phyloP scores from a whole-genome alignment of 192 early-diverging fungal genomes.

The Glomus cerebriforme region DNA sequence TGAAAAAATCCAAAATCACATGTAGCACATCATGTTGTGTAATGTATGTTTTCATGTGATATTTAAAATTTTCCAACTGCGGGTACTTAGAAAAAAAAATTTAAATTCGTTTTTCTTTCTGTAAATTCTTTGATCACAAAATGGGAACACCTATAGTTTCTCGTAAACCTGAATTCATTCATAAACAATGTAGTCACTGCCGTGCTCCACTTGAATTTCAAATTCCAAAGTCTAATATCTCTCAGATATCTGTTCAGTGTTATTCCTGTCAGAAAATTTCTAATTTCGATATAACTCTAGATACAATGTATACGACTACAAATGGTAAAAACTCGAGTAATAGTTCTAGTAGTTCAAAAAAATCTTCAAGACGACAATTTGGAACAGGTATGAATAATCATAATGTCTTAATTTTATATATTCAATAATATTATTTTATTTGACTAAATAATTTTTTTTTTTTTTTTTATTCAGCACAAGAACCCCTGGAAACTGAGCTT shows the following conservation, averaged over 20 bases:
- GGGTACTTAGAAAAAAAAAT: too few relatives aligned
- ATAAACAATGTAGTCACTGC: slow-evolving; percentile 54
- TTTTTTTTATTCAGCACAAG: slow-evolving; percentile 55
- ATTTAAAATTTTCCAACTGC: too few relatives aligned
- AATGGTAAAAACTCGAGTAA: slow-evolving; percentile 37
- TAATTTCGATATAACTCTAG: slow-evolving; percentile 45
- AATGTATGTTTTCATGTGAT: too few relatives aligned
- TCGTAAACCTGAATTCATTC: slow-evolving; percentile 57
- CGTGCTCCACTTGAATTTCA: slow-evolving; percentile 54
- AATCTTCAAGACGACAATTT: background rate
- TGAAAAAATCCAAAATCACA: too few relatives aligned
- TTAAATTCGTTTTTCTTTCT: too few relatives aligned
- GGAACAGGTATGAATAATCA: slow-evolving; percentile 20
- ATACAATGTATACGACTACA: slow-evolving; percentile 26
- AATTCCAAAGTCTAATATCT: slow-evolving; percentile 35
- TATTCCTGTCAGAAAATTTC: slow-evolving; percentile 53
- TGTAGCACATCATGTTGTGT: too few relatives aligned
- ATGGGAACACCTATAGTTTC: slow-evolving; percentile 51
- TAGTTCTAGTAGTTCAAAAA: slow-evolving; percentile 34
- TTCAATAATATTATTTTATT: background rate
- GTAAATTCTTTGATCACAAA: background rate
- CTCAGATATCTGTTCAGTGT: slow-evolving; percentile 53
- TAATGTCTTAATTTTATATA: background rate
- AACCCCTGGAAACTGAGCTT: slow-evolving; percentile 80
- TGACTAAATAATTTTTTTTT: background rate